Base-by-base conservation (phyloP, 139 green algal species). In the Chara braunii region DNA sequence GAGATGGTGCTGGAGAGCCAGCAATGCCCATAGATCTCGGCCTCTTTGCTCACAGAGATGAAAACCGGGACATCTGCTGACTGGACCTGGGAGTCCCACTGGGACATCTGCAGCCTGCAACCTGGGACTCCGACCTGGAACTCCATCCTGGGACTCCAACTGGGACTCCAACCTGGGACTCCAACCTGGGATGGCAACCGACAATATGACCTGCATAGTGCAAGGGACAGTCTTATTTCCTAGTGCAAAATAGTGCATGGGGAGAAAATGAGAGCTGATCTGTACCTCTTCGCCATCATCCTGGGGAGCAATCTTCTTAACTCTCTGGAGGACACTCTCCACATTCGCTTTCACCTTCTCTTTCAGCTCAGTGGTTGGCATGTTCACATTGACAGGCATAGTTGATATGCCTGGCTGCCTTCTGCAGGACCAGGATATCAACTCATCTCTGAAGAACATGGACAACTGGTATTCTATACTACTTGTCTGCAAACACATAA, bases 371-470 rank as follows among this genome's bases (percentile, higher is more conserved):
- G 35, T 35, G 7, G 77, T 51, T 4, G n/a, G 28, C 3, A 53
- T 33, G 12, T 11, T 7, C 11, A 62, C n/a, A n/a, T n/a, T n/a
- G n/a, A n/a, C n/a, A n/a, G n/a, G n/a, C n/a, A n/a, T n/a, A n/a
- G n/a, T n/a, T 8, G 37, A 28, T 31, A 51, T 50, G 18, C 32
- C 22, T 4, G 71, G 61, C 26, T 28, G 60, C 23, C 72, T 44
- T 12, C 51, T 35, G 42, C 29, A 56, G 35, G 60, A 68, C 75
- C 80, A 84, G 11, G 74, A 65, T 24, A 83, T 60, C 18, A 88
- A 64, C 56, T 86, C 80, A 48, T 91, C 85, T 2, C 85, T 74
- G 80, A 94, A 92, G 80, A 94, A 95, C 53, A 95, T 76, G 2
- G 77, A 62, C 33, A 97, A 64, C 33, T 90, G 71, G 11, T 84